Evolutionary conservation across 495 filamentous ascomycete genomes (phyloP).

Genomic region (Sordaria brevicollis): DNA sequence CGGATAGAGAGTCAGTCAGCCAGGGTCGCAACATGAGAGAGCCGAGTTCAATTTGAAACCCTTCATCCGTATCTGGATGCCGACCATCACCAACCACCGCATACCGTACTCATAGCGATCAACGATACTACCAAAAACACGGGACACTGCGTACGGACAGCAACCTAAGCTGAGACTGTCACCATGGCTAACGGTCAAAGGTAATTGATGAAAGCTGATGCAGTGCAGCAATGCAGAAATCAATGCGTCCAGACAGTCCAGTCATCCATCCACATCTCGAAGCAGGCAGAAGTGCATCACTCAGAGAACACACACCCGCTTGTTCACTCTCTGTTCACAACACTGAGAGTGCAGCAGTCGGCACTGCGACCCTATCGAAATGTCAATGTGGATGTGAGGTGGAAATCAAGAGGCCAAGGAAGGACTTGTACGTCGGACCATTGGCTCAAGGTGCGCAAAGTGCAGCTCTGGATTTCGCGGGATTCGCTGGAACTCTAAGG

Average conservation of each 20-base stretch:
- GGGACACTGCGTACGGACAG: neutral
- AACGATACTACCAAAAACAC: too few relatives aligned
- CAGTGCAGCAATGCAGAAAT: neutral
- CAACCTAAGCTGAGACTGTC: neutral
- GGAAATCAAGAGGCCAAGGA: neutral
- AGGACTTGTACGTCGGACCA: neutral
- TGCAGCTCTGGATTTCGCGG: conserved; percentile 1
- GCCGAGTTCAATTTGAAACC: neutral
- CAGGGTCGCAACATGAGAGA: neutral
- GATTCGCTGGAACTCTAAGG: conserved; percentile 5
- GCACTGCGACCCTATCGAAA: neutral
- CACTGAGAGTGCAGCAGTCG: neutral
- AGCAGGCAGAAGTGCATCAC: neutral
- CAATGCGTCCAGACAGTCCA: too few relatives aligned
- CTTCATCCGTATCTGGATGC: neutral
- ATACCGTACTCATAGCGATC: neutral
- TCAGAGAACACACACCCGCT: neutral
- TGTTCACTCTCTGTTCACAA: neutral
- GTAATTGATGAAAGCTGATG: neutral
- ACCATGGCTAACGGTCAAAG: neutral
- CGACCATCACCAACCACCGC: neutral
- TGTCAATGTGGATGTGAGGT: neutral
- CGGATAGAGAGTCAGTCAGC: neutral
- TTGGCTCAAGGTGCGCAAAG: neutral
- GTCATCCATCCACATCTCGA: neutral